Evolutionary conservation across 2,329 filamentous ascomycete species (phyloP), one percentile per base, ranked within the genome.

Genomic region (Phaeosphaeria sp.): DNA sequence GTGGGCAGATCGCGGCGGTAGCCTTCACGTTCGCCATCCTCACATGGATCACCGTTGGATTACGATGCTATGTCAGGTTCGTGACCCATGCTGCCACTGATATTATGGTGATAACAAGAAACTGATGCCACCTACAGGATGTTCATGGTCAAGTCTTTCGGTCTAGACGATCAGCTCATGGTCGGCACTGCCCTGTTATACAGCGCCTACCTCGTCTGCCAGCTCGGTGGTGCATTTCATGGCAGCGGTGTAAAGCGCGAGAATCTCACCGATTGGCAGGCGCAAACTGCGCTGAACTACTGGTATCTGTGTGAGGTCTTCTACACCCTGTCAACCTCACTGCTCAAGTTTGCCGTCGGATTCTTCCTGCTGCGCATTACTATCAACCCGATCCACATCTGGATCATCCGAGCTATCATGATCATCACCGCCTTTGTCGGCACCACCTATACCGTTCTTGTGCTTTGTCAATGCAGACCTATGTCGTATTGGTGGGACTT

Each of bases 301-400:
- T 86, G 83, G 83, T 85, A 79, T 77, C 79, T 85, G 40, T 84
- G 82, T 64, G 83, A 85, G 62, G 74, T 82, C 25, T 82, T 80
- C 64, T 86, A 86, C 67, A 80, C 80, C 20, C 72, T 83, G 54
- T 77, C 79, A 2, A 82, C 79, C 7, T 76, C 78, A 20, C 66
- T 82, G 25, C 77, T 82, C 51, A 84, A 83, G 59, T 73, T 83
- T 20, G 81, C 83, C 2, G 82, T 86, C 48, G 81, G 71, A 8
- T 67, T 84, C 20, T 83, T 84, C 58, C 74, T 86, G 45, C 75
- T 85, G 20, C 81, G 83, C 49, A 79, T 86, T 22, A 82, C 82
- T 1, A 76, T 81, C 48, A 73, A 76, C 6, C 74, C 60, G 20
- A 39, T 74, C 0, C 82, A 85, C 55, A 72, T 77, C 45, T 74